Percentiles rank a stretch among this genome's conserved stretches.
Conservation (phyloP, 169 alveolate genomes). For the Sarcocystis neurona region DNA sequence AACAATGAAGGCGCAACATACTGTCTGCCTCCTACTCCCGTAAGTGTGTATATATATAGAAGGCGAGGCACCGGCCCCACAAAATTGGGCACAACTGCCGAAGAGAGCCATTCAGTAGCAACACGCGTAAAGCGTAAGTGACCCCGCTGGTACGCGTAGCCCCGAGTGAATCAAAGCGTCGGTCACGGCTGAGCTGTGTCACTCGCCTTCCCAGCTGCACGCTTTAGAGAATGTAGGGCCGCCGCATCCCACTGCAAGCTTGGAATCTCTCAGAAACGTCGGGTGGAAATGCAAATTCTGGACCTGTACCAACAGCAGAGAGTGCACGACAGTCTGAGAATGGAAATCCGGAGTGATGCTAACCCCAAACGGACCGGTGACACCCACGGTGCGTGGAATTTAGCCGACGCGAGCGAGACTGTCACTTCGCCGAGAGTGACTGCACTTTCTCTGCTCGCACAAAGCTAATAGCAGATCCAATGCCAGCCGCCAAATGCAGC, state of each 20-base stretch:
- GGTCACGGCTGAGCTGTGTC: too few species aligned
- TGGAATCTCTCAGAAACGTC: slow-evolving; percentile 25
- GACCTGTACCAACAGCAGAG: slow-evolving; percentile 22
- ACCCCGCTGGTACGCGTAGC: too few species aligned
- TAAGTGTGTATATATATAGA: too few species aligned
- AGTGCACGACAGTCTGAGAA: background rate
- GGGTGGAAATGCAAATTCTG: slow-evolving; percentile 51
- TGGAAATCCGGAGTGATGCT: background rate
- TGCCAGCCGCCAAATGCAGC: background rate
- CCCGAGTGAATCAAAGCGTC: too few species aligned
- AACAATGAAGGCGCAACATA: too few species aligned
- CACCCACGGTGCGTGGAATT: too few species aligned
- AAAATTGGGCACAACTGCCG: too few species aligned
- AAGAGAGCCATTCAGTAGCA: too few species aligned
- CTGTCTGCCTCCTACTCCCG: too few species aligned
- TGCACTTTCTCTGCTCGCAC: background rate
- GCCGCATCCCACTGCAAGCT: slow-evolving; percentile 55
- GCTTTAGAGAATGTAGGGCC: slow-evolving; percentile 56
- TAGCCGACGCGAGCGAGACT: background rate
- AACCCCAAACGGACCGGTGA: background rate
- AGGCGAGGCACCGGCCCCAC: too few species aligned
- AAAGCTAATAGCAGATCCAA: background rate
- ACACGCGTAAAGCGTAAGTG: too few species aligned
- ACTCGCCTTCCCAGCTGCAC: too few species aligned
- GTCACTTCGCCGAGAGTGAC: background rate